Percentiles rank a stretch among this genome's conserved stretches.
These are phyloP conservation scores for Butyriboletus appendiculatus DNA, from an alignment of 1,284 basidiomycete genomes.

Conservation along the genomic window DNA sequence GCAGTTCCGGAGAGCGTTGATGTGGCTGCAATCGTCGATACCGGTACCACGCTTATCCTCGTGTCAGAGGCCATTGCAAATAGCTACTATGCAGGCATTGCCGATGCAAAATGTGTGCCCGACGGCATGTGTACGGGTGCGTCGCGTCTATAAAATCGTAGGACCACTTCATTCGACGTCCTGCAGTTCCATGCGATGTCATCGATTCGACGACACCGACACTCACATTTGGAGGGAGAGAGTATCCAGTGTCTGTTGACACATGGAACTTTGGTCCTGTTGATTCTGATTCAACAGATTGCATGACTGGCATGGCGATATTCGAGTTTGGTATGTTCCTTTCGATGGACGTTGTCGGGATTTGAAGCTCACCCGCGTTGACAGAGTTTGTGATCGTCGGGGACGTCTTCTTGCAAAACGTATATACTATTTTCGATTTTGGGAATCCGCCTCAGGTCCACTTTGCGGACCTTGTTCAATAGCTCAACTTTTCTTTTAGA, in stretches of 20 bases:
- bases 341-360: neutral
- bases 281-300: neutral
- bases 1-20: neutral
- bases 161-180: neutral
- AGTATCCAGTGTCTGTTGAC: constrained; percentile 11
- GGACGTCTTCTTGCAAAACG: constrained; percentile 23
- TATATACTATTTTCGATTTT: constrained; percentile 29
- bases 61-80: neutral
- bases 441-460: constrained; percentile 4
- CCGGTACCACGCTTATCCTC: constrained; percentile 30
- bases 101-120: neutral
- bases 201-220: constrained; percentile 15
- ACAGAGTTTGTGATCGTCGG: constrained; percentile 25
- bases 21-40: constrained; percentile 20
- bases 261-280: constrained; percentile 21
- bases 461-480: constrained; percentile 19
- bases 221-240: constrained; percentile 8
- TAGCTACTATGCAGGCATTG: constrained; percentile 14
- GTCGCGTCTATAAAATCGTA: neutral
- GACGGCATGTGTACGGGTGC: constrained; percentile 11
- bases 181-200: constrained; percentile 21
- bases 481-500: too few relatives aligned
- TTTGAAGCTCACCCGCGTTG: constrained; percentile 1
- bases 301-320: constrained; percentile 17
- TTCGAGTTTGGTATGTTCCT: constrained; percentile 10